Conservation (phyloP, 2,329 filamentous ascomycete species). For the Ophiostoma perfectum region DNA sequence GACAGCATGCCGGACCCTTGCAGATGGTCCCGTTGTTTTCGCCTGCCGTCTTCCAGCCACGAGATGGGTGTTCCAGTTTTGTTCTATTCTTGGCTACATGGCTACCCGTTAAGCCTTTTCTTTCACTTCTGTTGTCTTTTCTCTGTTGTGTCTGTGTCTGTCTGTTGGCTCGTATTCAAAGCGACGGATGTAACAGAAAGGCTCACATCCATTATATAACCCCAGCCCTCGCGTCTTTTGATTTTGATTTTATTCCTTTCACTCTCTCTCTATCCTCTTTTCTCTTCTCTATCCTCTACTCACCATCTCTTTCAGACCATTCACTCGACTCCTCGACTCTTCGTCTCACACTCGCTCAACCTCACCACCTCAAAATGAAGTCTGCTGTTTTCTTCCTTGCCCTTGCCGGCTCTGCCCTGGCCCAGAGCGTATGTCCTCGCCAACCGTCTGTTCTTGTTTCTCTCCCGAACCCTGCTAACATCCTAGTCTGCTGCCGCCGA, state of each 20-base stretch:
- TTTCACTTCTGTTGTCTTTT: not conserved
- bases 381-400: conserved; percentile 25
- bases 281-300: not conserved
- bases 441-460: too few relatives aligned
- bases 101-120: not conserved
- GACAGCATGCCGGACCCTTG: not conserved
- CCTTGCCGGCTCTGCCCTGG: conserved; percentile 30
- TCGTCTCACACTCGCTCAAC: not conserved
- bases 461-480: not conserved
- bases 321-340: too few relatives aligned
- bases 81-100: conserved; percentile 10
- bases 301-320: too few relatives aligned
- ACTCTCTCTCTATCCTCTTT: not conserved
- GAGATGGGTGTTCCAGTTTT: not conserved
- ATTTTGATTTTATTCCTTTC: not conserved
- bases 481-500: conserved; percentile 40
- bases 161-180: not conserved
- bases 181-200: not conserved
- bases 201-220: not conserved
- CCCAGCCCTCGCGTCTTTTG: not conserved
- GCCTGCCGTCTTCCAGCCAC: not conserved
- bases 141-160: not conserved
- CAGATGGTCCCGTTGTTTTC: not conserved
- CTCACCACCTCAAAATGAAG: conserved; percentile 26
- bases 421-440: conserved; percentile 34